phyloP scores from a whole-genome alignment of 768 basidiomycete genomes.

The Postia placenta region DNA sequence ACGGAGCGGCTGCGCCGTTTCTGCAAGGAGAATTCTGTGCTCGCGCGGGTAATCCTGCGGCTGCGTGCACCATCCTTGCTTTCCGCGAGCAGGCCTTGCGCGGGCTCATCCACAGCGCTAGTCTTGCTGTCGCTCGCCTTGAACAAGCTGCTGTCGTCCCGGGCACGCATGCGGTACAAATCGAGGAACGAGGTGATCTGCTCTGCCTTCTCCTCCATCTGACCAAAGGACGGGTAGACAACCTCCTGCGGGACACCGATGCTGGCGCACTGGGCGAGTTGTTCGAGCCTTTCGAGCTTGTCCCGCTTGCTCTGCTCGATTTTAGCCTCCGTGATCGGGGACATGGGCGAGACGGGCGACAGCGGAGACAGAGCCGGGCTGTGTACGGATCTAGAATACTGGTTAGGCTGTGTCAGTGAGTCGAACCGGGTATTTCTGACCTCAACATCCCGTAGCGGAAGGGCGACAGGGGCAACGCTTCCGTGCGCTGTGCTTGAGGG shows the following conservation, averaged over 20 bases:
- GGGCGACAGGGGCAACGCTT: conserved; percentile 2
- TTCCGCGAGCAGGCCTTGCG: not conserved
- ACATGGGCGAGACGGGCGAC: conserved; percentile 2
- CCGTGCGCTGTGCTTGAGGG: not conserved
- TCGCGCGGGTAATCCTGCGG: not conserved
- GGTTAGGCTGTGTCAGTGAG: not conserved
- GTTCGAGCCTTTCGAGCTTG: conserved; percentile 11
- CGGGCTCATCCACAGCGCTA: not conserved
- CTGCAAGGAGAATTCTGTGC: not conserved
- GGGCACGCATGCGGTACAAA: conserved; percentile 16
- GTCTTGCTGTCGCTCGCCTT: not conserved
- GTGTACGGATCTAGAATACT: not conserved
- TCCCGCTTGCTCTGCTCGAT: conserved; percentile 8
- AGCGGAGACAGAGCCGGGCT: conserved; percentile 1
- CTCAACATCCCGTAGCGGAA: conserved; percentile 7
- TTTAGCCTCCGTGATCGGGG: conserved; percentile 9
- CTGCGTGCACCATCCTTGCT: not conserved
- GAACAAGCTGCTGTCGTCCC: conserved; percentile 4
- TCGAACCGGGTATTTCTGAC: not conserved
- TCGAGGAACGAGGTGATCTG: conserved; percentile 21
- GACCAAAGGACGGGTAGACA: conserved; percentile 15
- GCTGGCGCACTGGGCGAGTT: conserved; percentile 10
- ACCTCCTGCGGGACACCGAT: conserved; percentile 13
- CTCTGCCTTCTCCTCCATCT: conserved; percentile 10
- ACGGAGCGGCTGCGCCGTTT: conserved; percentile 19